Conservation (phyloP, 176 grass and related monocot genomes). For the Lolium perenne region DNA sequence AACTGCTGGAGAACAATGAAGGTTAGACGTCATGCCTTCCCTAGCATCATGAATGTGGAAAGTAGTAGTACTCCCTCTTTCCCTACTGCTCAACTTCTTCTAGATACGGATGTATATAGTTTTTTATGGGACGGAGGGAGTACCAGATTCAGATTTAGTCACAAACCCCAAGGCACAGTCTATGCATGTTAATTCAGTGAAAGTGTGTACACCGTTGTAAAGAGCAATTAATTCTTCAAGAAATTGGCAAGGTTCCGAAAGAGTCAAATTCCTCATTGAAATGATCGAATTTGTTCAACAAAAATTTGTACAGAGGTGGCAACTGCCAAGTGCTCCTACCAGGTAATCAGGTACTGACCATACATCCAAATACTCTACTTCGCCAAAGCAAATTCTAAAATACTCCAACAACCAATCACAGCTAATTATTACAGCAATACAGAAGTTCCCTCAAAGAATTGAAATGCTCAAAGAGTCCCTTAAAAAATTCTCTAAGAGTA, state of each 20-base stretch:
- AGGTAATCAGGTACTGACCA: not conserved
- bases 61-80: no score
- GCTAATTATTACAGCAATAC: not conserved
- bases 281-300: not conserved
- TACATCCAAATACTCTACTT: constrained; percentile 18
- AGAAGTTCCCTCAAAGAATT: constrained; percentile 4
- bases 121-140: no score
- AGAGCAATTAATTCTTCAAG: not conserved
- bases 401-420: not conserved
- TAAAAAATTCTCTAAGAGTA: not conserved
- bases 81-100: no score
- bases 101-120: no score
- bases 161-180: not conserved
- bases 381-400: not conserved
- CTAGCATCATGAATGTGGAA: not conserved
- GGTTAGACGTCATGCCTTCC: not conserved
- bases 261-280: not conserved
- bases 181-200: not conserved
- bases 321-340: not conserved
- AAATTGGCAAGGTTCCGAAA: not conserved
- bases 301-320: not conserved
- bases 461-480: not conserved
- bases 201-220: not conserved
- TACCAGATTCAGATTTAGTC: not conserved
- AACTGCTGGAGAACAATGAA: constrained; percentile 6